Evolutionary conservation across 1,139 yeast species (phyloP).

Genomic region (Yamadazyma blattariae): DNA sequence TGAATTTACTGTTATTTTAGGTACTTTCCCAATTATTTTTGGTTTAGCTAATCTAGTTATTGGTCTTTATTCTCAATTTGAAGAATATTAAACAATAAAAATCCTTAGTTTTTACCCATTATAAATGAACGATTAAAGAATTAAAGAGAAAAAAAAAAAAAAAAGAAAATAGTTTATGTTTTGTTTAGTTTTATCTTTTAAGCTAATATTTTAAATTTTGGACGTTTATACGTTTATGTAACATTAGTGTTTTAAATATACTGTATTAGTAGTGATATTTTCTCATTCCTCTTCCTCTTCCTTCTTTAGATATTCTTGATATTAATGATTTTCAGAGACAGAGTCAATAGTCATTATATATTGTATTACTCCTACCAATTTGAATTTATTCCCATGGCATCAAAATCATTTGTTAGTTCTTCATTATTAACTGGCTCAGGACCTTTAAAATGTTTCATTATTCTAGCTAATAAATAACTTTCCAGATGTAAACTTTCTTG

Average conservation of each 20-base stretch:
- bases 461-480: constrained; percentile 39
- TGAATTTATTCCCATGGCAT: constrained; percentile 34
- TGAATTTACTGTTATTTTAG: constrained; percentile 36
- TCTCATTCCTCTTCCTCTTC: not conserved
- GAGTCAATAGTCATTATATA: too few relatives aligned
- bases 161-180: too few relatives aligned
- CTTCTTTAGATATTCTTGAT: too few relatives aligned
- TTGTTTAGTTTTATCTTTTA: too few relatives aligned
- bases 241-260: constrained; percentile 13
- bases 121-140: too few relatives aligned
- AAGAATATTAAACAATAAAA: constrained; percentile 26
- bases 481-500: constrained; percentile 31
- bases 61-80: constrained; percentile 52
- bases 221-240: constrained; percentile 9
- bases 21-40: constrained; percentile 46
- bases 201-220: too few relatives aligned
- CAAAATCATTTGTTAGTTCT: constrained; percentile 36
- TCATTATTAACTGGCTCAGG: constrained; percentile 37
- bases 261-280: constrained; percentile 3
- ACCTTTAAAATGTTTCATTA: constrained; percentile 44
- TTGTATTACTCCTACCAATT: too few relatives aligned
- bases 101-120: too few relatives aligned
- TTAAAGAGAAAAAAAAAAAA: too few relatives aligned
- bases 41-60: constrained; percentile 48
- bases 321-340: too few relatives aligned